Base-by-base conservation (phyloP, 2,329 filamentous ascomycete species). In the Huntiella savannae region DNA sequence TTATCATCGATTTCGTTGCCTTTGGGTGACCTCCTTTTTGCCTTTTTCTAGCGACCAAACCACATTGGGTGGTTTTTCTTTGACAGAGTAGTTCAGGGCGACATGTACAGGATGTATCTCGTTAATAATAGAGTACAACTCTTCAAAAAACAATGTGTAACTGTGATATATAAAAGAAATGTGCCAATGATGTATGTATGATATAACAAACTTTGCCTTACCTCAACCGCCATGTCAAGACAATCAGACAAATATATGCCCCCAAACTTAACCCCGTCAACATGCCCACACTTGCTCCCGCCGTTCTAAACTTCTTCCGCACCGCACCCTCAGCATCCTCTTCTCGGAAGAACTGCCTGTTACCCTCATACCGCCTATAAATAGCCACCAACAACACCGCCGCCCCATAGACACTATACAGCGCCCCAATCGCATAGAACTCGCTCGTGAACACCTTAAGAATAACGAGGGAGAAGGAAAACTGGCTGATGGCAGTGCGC, bases 371-470 rank as follows among this genome's bases (percentile, higher is more conserved):
- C 46, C 91, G 77, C 49, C 91, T 74, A 62, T 92, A 92, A 46
- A 85, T 67, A 55, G 85, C 82, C 50, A 92, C 84, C 19, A 83
- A 68, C 57, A 96, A 67, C 41, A 98, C 74, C 5, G 84, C 83
- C 3, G 79, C 77, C 10, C 88, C 91, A 58, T 96, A 96, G 42
- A 85, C 78, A 38, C 91, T 87, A 59, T 95, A 95, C 32, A 98
- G 69, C 5, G 91, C 91, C n/a, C 91, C 91, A 52, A 95, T 94
- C 54, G 81, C 77, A 63, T 96, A 96, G 67, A 98, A 96, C 59
- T 96, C 91, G 45, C 79, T 74, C 6, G 86, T 95, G 66, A 98
- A 96, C 62, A 98, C 92, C 65, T 92, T 94, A 54, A 94, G 75
- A 45, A 98, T 83, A 52, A 98, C 79, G 43, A 98, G 77, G 15